Percentiles rank a stretch among this genome's conserved stretches.
These are phyloP conservation scores for Vararia minispora DNA, from an alignment of 768 basidiomycete species.

Conservation along the genomic window DNA sequence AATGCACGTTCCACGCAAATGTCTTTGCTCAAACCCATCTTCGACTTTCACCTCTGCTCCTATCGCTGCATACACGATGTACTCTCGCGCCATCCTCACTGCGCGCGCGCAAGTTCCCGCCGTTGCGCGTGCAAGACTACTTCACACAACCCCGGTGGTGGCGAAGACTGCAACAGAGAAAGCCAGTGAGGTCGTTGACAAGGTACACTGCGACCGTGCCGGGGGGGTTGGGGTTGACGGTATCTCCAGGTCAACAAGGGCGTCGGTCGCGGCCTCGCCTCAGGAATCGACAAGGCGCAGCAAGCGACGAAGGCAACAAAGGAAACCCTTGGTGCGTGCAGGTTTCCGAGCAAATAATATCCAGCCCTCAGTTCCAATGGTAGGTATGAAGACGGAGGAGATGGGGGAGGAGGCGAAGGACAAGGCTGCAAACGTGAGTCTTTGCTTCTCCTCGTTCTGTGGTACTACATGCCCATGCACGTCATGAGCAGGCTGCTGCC, in stretches of 20 bases:
- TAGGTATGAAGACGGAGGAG: conserved; percentile 6
- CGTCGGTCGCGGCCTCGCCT: conserved; percentile 8
- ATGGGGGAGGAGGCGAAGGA: neutral
- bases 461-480: neutral
- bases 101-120: conserved; percentile 1
- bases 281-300: conserved; percentile 10
- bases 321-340: conserved; percentile 6
- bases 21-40: no score
- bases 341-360: no score
- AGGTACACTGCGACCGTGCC: conserved; percentile 1
- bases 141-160: conserved; percentile 5
- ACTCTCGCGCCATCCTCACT: neutral
- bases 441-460: neutral
- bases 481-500: conserved; percentile 1
- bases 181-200: conserved; percentile 9
- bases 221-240: neutral
- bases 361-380: neutral
- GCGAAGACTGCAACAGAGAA: conserved; percentile 8
- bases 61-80: no score
- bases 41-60: no score
- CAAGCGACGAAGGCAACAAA: conserved; percentile 11
- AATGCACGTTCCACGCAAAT: no score
- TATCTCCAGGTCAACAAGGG: conserved; percentile 11
- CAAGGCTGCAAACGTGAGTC: conserved; percentile 6
- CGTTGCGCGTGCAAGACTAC: neutral